phyloP scores from a whole-genome alignment of 2,329 filamentous ascomycete genomes.

The Nigrospora oryzae region DNA sequence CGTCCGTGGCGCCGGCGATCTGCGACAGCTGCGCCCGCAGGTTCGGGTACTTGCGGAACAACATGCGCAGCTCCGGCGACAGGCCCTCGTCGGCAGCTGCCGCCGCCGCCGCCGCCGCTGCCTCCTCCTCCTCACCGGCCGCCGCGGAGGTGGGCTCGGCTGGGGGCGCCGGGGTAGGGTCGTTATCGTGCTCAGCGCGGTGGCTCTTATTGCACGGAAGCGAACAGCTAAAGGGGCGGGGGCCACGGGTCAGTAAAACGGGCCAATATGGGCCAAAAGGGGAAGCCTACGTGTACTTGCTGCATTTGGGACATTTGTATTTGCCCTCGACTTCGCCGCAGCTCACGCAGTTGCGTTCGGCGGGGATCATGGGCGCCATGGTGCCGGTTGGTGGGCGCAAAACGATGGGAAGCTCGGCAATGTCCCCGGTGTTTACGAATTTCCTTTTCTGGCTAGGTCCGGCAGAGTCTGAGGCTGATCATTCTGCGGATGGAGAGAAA shows the following conservation, averaged over 20 bases:
- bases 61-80: constrained; percentile 6
- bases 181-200: constrained; percentile 33
- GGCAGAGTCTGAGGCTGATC: too few relatives aligned
- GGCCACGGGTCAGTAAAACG: not conserved
- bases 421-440: too few relatives aligned
- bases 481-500: too few relatives aligned
- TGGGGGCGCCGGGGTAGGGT: not conserved
- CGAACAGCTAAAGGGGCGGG: constrained; percentile 40
- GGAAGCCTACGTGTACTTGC: constrained; percentile 45
- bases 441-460: too few relatives aligned
- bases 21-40: constrained; percentile 15
- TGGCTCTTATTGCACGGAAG: constrained; percentile 45
- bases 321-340: constrained; percentile 43
- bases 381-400: not conserved
- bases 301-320: constrained; percentile 56
- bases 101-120: not conserved
- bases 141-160: not conserved
- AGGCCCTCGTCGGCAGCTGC: not conserved
- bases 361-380: constrained; percentile 15
- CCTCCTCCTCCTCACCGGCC: not conserved
- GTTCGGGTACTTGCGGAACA: constrained; percentile 18
- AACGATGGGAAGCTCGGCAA: too few relatives aligned
- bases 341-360: constrained; percentile 38
- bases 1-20: constrained; percentile 21
- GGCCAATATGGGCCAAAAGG: not conserved